phyloP scores from a whole-genome alignment of 371 early-diverging fungal genomes.

The Mucor lusitanicus region DNA sequence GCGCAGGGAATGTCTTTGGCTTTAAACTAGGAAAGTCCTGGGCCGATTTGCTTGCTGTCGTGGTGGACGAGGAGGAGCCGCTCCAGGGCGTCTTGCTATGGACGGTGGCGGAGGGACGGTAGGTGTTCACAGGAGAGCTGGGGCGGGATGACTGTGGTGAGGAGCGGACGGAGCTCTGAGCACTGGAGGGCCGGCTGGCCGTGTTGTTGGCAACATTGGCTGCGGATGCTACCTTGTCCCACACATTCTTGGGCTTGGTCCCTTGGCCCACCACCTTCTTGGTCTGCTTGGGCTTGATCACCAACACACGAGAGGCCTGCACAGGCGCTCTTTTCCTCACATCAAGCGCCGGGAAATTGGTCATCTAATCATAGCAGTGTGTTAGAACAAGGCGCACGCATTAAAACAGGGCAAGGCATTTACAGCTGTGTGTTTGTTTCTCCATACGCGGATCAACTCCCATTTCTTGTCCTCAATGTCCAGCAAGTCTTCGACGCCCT shows the following conservation, averaged over 20 bases:
- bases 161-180: conserved; percentile 26
- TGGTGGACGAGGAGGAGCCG: not conserved
- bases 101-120: not conserved
- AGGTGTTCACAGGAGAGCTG: conserved; percentile 41
- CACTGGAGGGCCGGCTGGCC: conserved; percentile 5
- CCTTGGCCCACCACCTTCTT: not conserved
- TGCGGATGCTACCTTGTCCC: conserved; percentile 25
- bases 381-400: not conserved
- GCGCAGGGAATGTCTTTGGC: conserved; percentile 39
- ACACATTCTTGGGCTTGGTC: conserved; percentile 6
- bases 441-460: conserved; percentile 70
- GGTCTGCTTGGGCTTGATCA: conserved; percentile 15
- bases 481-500: conserved; percentile 55
- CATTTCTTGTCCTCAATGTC: conserved; percentile 59
- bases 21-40: conserved; percentile 29
- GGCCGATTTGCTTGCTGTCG: not conserved
- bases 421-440: conserved; percentile 67
- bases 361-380: conserved; percentile 18
- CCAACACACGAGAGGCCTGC: conserved; percentile 20
- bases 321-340: not conserved
- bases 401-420: not conserved
- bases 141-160: conserved; percentile 48
- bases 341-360: conserved; percentile 31
- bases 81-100: conserved; percentile 1
- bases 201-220: conserved; percentile 10